Base-by-base conservation (phyloP, 2,329 filamentous ascomycete genomes). In the Rugonectria rugulosa region DNA sequence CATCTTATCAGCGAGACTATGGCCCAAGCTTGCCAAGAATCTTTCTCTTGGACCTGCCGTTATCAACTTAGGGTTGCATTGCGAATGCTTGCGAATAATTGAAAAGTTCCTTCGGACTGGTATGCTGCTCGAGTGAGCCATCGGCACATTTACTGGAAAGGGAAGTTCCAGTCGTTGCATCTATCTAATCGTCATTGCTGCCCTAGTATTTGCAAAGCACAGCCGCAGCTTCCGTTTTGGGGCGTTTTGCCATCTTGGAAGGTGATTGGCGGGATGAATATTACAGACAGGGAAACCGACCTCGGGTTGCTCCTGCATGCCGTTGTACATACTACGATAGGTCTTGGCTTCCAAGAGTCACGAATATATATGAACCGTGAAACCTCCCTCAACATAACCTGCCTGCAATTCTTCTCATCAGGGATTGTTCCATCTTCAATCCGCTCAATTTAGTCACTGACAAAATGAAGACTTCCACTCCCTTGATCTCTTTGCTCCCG, bases 381-480 rank as follows among this genome's bases (percentile, higher is more conserved):
- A 21, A 32, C 42, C 41, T 21, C 6, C 42, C 19, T 19, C 15
- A 9, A 26, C 57, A 57, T 40, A 29, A 29, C 44, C 41, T 49
- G 26, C 17, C 19, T 31, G 23, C 45, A 19, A 32, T 14, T 8
- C 36, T 23, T 29, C 17, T 11, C 37, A 23, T 20, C 43, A 6
- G 6, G 15, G 32, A 17, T 36, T 15, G 9, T 15, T 61, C 50
- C 36, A 38, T 46, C 38, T 37, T 34, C 31, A n/a, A 19, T 34
- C 24, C 15, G n/a, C n/a, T 27, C 26, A 31, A 26, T 51, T 27
- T 19, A 37, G 11, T 37, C 31, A 15, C 27, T 17, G 21, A 29
- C 57, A 66, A 43, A 42, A 70, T 70, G 68, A 66, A 56, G 59
- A 57, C 57, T 56, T 53, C 66, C 19, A 53, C 31, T 57, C 62